Percentiles rank a stretch among this genome's conserved stretches.
Evolutionary conservation across 1,284 basidiomycete species (phyloP).

Genomic region (Trichosporon sp.): DNA sequence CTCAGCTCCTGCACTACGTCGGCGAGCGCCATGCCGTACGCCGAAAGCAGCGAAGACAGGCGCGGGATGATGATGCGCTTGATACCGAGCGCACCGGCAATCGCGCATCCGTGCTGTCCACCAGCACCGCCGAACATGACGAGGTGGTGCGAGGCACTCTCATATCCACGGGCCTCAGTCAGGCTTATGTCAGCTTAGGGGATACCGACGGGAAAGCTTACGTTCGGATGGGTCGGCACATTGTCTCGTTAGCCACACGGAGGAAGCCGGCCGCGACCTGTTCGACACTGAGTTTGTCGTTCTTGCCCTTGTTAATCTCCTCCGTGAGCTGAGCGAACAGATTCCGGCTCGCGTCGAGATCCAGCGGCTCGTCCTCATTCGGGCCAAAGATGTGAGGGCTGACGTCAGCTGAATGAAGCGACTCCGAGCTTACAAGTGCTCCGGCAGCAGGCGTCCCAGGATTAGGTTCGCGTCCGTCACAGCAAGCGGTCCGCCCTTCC

Average conservation of each 20-base stretch:
- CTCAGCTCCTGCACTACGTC: conserved; percentile 36
- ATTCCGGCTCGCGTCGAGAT: conserved; percentile 40
- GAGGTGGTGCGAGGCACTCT: conserved; percentile 29
- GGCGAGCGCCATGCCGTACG: conserved; percentile 40
- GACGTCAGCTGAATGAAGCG: not conserved
- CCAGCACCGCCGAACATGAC: conserved; percentile 43
- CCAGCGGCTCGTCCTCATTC: conserved; percentile 51
- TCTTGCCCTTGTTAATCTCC: conserved; percentile 46
- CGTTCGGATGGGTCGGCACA: conserved; percentile 39
- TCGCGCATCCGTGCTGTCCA: conserved; percentile 37
- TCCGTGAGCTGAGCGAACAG: conserved; percentile 47
- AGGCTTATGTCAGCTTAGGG: conserved; percentile 14
- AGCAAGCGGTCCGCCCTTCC: conserved; percentile 42
- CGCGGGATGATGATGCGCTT: conserved; percentile 35
- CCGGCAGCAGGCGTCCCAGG: conserved; percentile 44
- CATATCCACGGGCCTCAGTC: conserved; percentile 38
- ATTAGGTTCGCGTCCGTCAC: conserved; percentile 46
- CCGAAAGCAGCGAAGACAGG: conserved; percentile 38
- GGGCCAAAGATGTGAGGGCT: conserved; percentile 48
- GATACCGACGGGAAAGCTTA: not conserved
- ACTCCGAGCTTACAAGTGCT: conserved; percentile 49
- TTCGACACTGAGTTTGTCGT: conserved; percentile 26
- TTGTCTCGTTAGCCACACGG: conserved; percentile 40
- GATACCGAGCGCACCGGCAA: conserved; percentile 36
- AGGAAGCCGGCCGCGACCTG: conserved; percentile 36